Evolutionary conservation across 176 grass and related monocot genomes (phyloP).

Genomic region (Melocanna baccifera): DNA sequence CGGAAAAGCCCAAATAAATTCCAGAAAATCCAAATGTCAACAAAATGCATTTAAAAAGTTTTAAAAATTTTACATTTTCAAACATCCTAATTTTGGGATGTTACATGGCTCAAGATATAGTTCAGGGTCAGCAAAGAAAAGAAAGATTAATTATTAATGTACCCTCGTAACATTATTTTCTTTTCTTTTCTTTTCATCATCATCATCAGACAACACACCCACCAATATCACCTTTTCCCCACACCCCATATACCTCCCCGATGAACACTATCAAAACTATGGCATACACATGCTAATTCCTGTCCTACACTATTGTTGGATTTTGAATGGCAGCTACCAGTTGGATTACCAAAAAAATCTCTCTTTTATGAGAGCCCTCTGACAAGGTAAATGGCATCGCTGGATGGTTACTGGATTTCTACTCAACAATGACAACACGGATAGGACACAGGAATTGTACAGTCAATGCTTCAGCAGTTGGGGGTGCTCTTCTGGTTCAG

Average conservation of each 20-base stretch:
- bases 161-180: background rate
- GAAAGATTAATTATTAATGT: conserved; percentile 20
- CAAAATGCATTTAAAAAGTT: too few species aligned
- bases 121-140: background rate
- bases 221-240: background rate
- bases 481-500: conserved; percentile 53
- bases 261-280: conserved; percentile 33
- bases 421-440: background rate
- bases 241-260: conserved; percentile 33
- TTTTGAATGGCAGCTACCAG: conserved; percentile 38
- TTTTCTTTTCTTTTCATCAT: conserved; percentile 42
- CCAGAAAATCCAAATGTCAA: too few species aligned
- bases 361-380: conserved; percentile 15
- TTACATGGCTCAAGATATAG: background rate
- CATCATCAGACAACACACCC: conserved; percentile 20
- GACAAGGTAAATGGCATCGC: background rate
- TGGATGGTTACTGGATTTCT: conserved; percentile 30
- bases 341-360: conserved; percentile 26
- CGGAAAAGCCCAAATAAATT: too few species aligned
- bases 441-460: conserved; percentile 22
- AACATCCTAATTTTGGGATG: too few species aligned
- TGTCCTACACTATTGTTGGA: conserved; percentile 45
- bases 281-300: conserved; percentile 42
- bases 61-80: too few species aligned
- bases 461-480: conserved; percentile 62